Base-by-base conservation (phyloP, 2,329 filamentous ascomycete genomes). In the Trichoderma lentiforme region DNA sequence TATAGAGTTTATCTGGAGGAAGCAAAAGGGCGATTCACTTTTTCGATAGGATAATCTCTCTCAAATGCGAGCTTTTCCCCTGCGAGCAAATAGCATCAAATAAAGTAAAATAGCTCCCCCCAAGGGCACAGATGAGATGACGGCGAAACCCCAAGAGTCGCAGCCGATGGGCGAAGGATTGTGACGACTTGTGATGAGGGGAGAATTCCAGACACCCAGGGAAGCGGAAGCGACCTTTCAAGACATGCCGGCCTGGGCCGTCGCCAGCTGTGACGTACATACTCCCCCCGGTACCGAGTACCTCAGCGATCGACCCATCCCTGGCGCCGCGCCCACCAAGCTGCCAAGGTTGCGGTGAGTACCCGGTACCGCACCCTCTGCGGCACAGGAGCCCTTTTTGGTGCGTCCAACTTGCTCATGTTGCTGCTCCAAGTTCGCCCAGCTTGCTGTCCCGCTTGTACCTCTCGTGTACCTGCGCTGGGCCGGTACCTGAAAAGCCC, bases 171-270 rank as follows among this genome's bases (percentile, higher is more conserved):
- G 30, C 58, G 32, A 72, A 60, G 71, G 71, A 72, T 72, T 72
- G 70, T 72, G 70, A 72, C 56, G 70, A 64, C 32, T 53, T 72
- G 63, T 72, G 64, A 72, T 63, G 70, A 68, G 64, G 70, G 70
- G 69, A 65, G 21, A 14, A 51, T 53, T 61, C 63, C 62, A 39
- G 47, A 60, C 56, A 60, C 28, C 28, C 30, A 60, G 66, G 28
- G 57, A 34, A n/a, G 66, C 56, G n/a, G 66, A 47, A 69, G 66
- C 65, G 63, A 65, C 62, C 32, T 65, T 30, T 32, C n/a, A 66
- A 66, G 47, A 66, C 63, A 28, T 53, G 62, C 43, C 62, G 39
- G 62, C 24, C 14, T 51, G 39, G 15, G 18, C 61, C 61, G 61
- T 21, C 15, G 61, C 61, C 61, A 15, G 51, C 47, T 14, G 30